A percentile compares a stretch with the other conserved stretches of the same genome.
Evolutionary conservation across 441 rosid genomes (phyloP).

Genomic region (Arabidopsis hybrid): DNA sequence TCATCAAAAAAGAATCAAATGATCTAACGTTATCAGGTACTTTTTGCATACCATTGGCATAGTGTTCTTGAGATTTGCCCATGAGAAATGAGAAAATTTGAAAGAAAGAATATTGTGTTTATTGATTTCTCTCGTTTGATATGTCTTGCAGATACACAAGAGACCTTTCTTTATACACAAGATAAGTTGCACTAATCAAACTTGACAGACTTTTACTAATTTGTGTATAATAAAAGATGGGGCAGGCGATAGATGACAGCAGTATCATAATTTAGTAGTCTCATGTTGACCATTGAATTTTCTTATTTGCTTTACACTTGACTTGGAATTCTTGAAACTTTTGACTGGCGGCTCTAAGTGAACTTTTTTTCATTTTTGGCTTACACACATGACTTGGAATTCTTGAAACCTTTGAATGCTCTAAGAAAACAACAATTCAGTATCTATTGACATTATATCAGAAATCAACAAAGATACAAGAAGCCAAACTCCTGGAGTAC

Average conservation of each 20-base stretch:
- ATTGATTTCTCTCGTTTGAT: constrained; percentile 1
- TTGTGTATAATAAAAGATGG: neutral
- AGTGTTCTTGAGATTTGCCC: constrained; percentile 38
- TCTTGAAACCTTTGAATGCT: no score
- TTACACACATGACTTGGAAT: no score
- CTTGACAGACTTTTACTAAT: constrained; percentile 4
- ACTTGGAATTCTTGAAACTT: constrained; percentile 20
- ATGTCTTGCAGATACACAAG: neutral
- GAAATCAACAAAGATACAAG: constrained; percentile 11
- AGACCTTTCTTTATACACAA: constrained; percentile 16
- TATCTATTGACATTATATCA: constrained; percentile 4
- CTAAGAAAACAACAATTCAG: neutral
- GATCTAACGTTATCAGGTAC: neutral
- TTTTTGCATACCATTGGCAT: constrained; percentile 35
- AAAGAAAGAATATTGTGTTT: constrained; percentile 7
- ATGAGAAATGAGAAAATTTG: constrained; percentile 8
- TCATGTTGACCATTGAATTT: constrained; percentile 41
- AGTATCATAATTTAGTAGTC: constrained; percentile 5
- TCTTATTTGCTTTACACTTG: constrained; percentile 17
- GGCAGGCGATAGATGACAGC: neutral
- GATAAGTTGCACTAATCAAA: constrained; percentile 25
- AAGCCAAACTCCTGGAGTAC: neutral
- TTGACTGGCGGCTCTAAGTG: constrained; percentile 8
- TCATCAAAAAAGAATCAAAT: neutral
- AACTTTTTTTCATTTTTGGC: no score